Evolutionary conservation across 306 rosid genomes (phyloP).

Genomic region (Dalbergia cultrata): DNA sequence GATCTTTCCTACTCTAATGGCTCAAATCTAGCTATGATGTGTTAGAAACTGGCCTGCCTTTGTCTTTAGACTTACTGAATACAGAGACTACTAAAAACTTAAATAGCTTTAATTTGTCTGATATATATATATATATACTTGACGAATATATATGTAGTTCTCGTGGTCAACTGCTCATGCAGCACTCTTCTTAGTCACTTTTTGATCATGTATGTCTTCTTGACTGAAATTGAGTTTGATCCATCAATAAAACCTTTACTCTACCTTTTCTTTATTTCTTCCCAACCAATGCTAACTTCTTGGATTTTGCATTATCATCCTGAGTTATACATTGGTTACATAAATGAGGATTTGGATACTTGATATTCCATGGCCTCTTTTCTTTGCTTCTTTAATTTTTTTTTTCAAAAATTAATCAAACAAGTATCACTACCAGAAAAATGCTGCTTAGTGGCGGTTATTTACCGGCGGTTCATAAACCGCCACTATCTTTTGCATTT

Average conservation of each 20-base stretch:
- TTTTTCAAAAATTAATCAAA: not conserved
- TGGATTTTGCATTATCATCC: too few species aligned
- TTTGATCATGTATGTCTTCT: not conserved
- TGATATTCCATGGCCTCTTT: too few species aligned
- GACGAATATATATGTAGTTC: not conserved
- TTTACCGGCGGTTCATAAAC: too few species aligned
- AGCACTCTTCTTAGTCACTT: not conserved
- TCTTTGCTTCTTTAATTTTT: not conserved
- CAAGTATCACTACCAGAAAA: too few species aligned
- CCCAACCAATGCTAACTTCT: too few species aligned
- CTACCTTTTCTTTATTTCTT: not conserved
- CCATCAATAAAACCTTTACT: constrained; percentile 12
- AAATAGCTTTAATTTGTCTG: not conserved
- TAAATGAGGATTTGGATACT: too few species aligned
- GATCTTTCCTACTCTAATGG: not conserved
- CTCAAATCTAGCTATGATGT: not conserved
- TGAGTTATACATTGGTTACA: too few species aligned
- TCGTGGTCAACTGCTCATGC: not conserved
- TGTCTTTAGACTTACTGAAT: not conserved
- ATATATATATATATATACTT: not conserved
- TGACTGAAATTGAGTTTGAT: not conserved
- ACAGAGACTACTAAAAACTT: not conserved
- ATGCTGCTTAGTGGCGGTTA: too few species aligned
- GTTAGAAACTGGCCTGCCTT: not conserved
- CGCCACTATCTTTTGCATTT: too few species aligned